Conservation (phyloP, 495 filamentous ascomycete genomes). For the Xylaria castorea region DNA sequence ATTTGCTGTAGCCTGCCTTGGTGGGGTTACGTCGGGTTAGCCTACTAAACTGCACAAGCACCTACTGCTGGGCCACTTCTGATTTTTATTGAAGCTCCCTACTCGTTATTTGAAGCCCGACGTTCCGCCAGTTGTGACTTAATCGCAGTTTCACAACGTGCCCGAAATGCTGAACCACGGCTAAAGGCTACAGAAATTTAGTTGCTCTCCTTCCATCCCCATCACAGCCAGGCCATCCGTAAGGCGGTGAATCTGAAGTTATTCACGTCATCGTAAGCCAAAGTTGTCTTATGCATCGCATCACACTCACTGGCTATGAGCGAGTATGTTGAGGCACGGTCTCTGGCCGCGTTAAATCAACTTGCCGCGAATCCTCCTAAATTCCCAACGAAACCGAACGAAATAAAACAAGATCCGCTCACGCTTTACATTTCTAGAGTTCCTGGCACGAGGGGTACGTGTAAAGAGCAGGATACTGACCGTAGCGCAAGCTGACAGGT, state of each 20-base stretch:
- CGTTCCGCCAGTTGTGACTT: neutral
- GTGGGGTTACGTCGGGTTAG: slow-evolving; percentile 1
- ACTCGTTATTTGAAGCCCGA: slow-evolving; percentile 14
- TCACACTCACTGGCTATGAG: slow-evolving; percentile 37
- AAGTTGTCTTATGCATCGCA: neutral
- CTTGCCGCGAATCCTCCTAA: slow-evolving; percentile 86
- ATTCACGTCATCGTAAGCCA: neutral
- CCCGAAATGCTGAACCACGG: neutral
- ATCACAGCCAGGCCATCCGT: too few relatives aligned
- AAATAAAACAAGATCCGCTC: slow-evolving; percentile 68
- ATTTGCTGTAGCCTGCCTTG: neutral
- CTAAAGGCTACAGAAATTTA: neutral
- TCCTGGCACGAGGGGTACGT: slow-evolving; percentile 82
- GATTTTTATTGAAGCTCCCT: neutral
- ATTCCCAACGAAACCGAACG: slow-evolving; percentile 77
- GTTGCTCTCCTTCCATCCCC: neutral
- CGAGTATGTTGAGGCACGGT: slow-evolving; percentile 75
- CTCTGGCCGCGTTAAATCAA: slow-evolving; percentile 77
- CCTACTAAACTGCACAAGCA: neutral
- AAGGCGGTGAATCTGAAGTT: neutral
- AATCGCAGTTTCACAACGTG: neutral
- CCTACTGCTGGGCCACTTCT: neutral
- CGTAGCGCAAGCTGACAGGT: slow-evolving; percentile 28
- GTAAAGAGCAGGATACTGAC: slow-evolving; percentile 23
- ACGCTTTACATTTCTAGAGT: slow-evolving; percentile 91